These are phyloP conservation scores for Neofusicoccum parvum DNA, from an alignment of 2,329 filamentous ascomycete genomes.

Conservation along the genomic window DNA sequence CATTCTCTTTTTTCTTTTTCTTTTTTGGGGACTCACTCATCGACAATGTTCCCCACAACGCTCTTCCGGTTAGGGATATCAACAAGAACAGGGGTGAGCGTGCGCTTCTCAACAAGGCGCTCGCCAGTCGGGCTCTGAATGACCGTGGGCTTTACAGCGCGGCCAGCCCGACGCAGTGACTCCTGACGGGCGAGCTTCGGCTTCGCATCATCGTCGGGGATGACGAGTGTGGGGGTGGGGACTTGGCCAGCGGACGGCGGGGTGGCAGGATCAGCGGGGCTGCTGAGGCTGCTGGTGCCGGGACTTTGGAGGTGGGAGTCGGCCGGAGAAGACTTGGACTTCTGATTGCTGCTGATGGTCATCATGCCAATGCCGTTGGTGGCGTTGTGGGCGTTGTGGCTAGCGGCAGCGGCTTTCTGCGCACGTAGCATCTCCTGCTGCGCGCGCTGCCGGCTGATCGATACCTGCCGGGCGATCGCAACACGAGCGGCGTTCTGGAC, in stretches of 20 bases:
- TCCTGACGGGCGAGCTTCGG: constrained; percentile 14
- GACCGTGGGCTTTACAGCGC: not conserved
- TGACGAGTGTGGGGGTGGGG: not conserved
- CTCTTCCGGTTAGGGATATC: constrained; percentile 19
- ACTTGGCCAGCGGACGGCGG: not conserved
- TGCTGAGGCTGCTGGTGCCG: not conserved
- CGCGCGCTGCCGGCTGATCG: constrained; percentile 19
- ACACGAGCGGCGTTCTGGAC: constrained; percentile 18
- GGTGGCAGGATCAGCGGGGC: not conserved
- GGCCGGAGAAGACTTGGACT: not conserved
- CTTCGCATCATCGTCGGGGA: constrained; percentile 9
- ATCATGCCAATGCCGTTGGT: constrained; percentile 10
- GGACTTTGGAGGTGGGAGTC: not conserved
- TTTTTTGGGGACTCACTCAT: not conserved
- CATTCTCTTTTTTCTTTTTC: not conserved
- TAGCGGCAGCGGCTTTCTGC: not conserved
- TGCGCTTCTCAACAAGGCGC: constrained; percentile 15
- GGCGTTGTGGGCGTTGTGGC: not conserved
- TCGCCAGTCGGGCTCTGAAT: constrained; percentile 14
- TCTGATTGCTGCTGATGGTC: constrained; percentile 18
- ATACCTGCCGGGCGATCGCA: constrained; percentile 21
- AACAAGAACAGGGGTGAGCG: constrained; percentile 9
- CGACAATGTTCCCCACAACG: constrained; percentile 13
- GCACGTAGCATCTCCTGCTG: constrained; percentile 18
- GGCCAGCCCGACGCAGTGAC: not conserved